Conservation (phyloP, 495 filamentous ascomycete species). For the Podospora australis region DNA sequence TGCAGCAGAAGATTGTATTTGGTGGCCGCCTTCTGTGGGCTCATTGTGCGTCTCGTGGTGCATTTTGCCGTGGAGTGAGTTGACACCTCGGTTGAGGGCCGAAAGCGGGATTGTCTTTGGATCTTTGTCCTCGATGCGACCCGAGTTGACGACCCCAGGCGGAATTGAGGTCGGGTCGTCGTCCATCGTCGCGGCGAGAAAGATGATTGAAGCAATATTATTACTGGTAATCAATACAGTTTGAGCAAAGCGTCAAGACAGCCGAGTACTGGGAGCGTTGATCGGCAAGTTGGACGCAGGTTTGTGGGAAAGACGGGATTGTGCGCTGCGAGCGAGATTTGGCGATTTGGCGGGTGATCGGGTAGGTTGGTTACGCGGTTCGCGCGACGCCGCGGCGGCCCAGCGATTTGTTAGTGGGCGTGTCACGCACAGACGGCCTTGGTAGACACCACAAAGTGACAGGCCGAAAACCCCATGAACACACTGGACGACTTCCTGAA, state of each 20-base stretch:
- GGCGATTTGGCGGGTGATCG: conserved; percentile 11
- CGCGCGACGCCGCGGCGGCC: conserved; percentile 28
- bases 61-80: conserved; percentile 8
- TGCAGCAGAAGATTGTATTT: conserved; percentile 4
- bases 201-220: too few relatives aligned
- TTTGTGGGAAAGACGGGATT: conserved; percentile 7
- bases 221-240: conserved; percentile 4
- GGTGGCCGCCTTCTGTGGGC: conserved; percentile 1
- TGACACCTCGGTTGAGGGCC: conserved; percentile 5
- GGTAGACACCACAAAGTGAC: too few relatives aligned
- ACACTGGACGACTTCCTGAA: too few relatives aligned
- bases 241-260: conserved; percentile 5
- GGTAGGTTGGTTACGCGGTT: conserved; percentile 28
- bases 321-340: conserved; percentile 20
- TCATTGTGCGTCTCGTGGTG: conserved; percentile 3
- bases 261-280: not conserved
- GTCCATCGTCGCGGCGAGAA: conserved; percentile 19
- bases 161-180: conserved; percentile 17
- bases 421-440: conserved; percentile 17
- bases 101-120: conserved; percentile 12
- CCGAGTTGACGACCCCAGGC: conserved; percentile 23
- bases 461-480: too few relatives aligned
- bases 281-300: not conserved
- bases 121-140: conserved; percentile 25
- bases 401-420: conserved; percentile 11